Evolutionary conservation across 2,329 filamentous ascomycete genomes (phyloP).

Genomic region (Fusarium sublunatum): DNA sequence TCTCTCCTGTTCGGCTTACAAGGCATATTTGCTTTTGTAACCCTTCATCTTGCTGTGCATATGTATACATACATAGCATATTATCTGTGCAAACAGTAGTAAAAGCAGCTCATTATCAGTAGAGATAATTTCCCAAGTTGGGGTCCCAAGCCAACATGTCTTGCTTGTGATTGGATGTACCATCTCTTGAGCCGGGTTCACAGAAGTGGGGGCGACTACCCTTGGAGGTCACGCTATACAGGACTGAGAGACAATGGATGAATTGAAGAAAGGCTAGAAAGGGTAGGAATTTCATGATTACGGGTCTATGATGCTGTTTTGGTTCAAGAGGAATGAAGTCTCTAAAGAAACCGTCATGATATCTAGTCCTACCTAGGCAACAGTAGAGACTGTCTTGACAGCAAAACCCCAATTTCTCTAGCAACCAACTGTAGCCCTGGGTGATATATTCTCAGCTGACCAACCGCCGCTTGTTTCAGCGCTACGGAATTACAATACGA

Average conservation of each 20-base stretch:
- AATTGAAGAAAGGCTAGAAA: constrained; percentile 5
- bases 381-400: constrained; percentile 4
- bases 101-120: constrained; percentile 17
- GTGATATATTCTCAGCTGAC: not conserved
- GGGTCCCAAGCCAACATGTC: constrained; percentile 22
- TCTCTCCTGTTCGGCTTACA: constrained; percentile 7
- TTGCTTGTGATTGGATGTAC: constrained; percentile 29
- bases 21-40: constrained; percentile 25
- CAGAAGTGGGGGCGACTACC: constrained; percentile 25
- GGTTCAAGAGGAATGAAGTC: constrained; percentile 20
- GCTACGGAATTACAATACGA: not conserved
- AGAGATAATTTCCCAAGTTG: constrained; percentile 45
- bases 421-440: constrained; percentile 10
- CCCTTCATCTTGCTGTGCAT: constrained; percentile 3
- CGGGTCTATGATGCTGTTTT: constrained; percentile 3
- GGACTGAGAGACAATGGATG: constrained; percentile 6
- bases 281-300: constrained; percentile 24
- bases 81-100: not conserved
- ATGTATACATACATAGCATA: constrained; percentile 1
- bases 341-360: constrained; percentile 7
- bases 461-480: constrained; percentile 1
- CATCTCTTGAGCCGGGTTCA: constrained; percentile 18
- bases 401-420: not conserved
- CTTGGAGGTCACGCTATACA: constrained; percentile 19
- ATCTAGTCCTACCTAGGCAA: not conserved